phyloP scores from a whole-genome alignment of 2,329 filamentous ascomycete species.

The Trichoderma asperellum region DNA sequence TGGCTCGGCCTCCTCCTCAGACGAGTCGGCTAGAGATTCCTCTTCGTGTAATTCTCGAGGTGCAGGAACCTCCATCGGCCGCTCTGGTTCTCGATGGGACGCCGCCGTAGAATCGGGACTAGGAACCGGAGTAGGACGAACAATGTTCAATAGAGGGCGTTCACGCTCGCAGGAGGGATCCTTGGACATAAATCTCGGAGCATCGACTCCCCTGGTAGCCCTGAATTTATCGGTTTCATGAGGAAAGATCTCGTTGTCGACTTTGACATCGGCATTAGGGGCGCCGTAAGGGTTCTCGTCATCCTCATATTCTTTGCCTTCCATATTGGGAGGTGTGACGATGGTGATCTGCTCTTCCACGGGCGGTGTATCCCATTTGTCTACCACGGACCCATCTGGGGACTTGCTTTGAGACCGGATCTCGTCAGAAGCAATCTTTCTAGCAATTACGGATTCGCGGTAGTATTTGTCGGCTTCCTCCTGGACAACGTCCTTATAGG shows the following conservation, averaged over 20 bases:
- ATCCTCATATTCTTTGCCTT: constrained; percentile 41
- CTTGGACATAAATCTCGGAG: constrained; percentile 48
- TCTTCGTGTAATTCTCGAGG: constrained; percentile 31
- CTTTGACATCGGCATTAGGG: constrained; percentile 66
- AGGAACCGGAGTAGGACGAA: constrained; percentile 60
- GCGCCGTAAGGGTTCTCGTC: constrained; percentile 58
- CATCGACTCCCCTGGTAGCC: constrained; percentile 34
- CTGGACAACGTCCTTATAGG: constrained; percentile 52
- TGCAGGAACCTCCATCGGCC: constrained; percentile 31
- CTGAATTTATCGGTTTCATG: constrained; percentile 50
- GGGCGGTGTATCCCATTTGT: constrained; percentile 54
- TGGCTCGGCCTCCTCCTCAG: constrained; percentile 45
- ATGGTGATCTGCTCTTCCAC: constrained; percentile 50
- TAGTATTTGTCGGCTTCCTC: constrained; percentile 63
- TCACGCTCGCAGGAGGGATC: constrained; percentile 60
- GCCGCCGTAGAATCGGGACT: constrained; percentile 51
- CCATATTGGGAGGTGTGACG: constrained; percentile 59
- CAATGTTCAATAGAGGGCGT: constrained; percentile 63
- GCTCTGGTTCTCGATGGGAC: constrained; percentile 30
- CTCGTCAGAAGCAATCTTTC: constrained; percentile 58
- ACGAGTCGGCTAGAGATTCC: constrained; percentile 30
- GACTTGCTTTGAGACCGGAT: constrained; percentile 57
- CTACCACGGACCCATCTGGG: constrained; percentile 57
- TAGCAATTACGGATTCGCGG: constrained; percentile 57
- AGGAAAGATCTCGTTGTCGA: constrained; percentile 63